Base-by-base conservation (phyloP, 2,329 filamentous ascomycete genomes). In the Triangularia setosa region DNA sequence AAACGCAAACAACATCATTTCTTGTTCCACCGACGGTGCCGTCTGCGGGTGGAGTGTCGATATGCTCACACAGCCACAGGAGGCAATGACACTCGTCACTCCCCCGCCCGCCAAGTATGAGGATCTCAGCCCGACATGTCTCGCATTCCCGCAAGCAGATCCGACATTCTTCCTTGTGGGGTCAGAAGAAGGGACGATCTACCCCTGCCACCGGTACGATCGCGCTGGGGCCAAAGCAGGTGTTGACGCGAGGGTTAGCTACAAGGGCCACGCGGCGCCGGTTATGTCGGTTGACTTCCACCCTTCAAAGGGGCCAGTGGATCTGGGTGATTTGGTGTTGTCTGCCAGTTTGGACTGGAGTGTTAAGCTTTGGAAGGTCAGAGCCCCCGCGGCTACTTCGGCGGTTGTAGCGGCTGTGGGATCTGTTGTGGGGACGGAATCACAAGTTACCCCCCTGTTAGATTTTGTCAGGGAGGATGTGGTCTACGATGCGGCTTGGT, bases 1-100 rank as follows among this genome's bases (percentile, higher is more conserved):
- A 74, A 99, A 99, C 75, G 95, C 95, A 65, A 97, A 97, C 80
- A 99, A 98, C 77, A 97, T 99, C 75, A 91, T 99, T 71, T 97
- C 93, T 33, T 94, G 92, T 75, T 97, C 93, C 1, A 99, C 95
- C 0, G 95, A 99, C 74, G 95, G 95, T 62, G 92, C 96, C 9
- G 92, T 98, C 52, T 99, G 95, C 76, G 92, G 93, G 57, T 99
- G 95, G 95, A 93, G 91, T 62, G 92, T 97, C 68, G 96, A 99
- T 76, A 98, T 99, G 87, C 90, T 99, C 66, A 92, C 94, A 0
- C 92, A 97, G 76, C 95, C 95, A 0, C 94, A 98, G 77, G 95
- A 99, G 79, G 89, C 93, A 62, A 86, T 99, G 52, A 92, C 96
- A 72, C 84, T 99, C 12, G 90, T 89, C 65, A 91, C 93, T 2